A percentile compares a stretch with the other conserved stretches of the same genome.
phyloP scores from a whole-genome alignment of 2,329 filamentous ascomycete genomes.

The Teratosphaeria gauchensis region DNA sequence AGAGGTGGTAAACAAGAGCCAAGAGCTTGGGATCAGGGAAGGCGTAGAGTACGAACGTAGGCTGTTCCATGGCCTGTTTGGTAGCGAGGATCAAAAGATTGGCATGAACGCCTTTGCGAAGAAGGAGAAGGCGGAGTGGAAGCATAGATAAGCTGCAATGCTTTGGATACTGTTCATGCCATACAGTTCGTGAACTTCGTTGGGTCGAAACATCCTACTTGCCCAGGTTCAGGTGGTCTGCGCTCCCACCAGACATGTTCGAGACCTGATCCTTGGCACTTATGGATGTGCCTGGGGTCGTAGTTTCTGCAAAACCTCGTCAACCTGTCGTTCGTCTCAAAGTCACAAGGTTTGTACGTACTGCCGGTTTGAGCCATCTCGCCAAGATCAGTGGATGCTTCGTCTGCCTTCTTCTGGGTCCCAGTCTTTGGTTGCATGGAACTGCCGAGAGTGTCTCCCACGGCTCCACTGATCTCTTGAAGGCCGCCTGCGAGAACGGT shows the following conservation, averaged over 20 bases:
- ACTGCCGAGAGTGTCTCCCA: slow-evolving; percentile 18
- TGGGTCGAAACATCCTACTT: slow-evolving; percentile 13
- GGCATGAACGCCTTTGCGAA: slow-evolving; percentile 86
- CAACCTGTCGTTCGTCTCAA: neutral
- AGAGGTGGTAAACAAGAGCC: slow-evolving; percentile 99
- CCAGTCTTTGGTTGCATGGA: slow-evolving; percentile 14
- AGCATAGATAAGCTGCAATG: slow-evolving; percentile 50
- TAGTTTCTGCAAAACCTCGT: slow-evolving; percentile 2
- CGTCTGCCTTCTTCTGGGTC: slow-evolving; percentile 20
- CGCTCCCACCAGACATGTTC: slow-evolving; percentile 21
- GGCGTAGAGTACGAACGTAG: slow-evolving; percentile 92
- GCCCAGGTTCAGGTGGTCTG: slow-evolving; percentile 22
- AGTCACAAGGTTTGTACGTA: slow-evolving; percentile 1
- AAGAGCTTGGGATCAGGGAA: slow-evolving; percentile 77
- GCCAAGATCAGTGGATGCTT: slow-evolving; percentile 15
- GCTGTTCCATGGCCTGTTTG: slow-evolving; percentile 88
- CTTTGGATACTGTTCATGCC: neutral
- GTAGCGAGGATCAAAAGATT: slow-evolving; percentile 93
- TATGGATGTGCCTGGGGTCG: slow-evolving; percentile 15
- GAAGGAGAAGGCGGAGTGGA: slow-evolving; percentile 91
- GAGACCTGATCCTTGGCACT: slow-evolving; percentile 17
- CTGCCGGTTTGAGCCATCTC: slow-evolving; percentile 14
- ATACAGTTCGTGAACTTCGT: neutral
- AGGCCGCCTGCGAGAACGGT: slow-evolving; percentile 13
- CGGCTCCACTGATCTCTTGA: slow-evolving; percentile 14